phyloP scores from a whole-genome alignment of 192 early-diverging fungal genomes.

The Dissophora ornata region DNA sequence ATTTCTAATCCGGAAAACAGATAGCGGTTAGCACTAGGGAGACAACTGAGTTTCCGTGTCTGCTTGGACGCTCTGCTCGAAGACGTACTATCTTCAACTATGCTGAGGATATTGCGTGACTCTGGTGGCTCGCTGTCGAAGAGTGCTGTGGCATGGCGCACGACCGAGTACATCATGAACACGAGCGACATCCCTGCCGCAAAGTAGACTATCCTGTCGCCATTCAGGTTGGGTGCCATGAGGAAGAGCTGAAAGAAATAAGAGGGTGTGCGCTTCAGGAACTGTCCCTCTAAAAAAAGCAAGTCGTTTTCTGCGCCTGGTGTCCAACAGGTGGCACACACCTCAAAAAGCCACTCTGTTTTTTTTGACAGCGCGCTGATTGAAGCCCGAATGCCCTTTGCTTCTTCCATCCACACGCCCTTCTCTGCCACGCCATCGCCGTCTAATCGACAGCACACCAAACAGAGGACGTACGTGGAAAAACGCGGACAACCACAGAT shows the following conservation, averaged over 20 bases:
- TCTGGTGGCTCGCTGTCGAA: conserved; percentile 42
- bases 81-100: conserved; percentile 53
- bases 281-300: no score
- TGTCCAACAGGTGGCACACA: no score
- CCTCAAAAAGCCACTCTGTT: no score
- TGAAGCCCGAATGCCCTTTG: no score
- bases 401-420: no score
- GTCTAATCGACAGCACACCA: no score
- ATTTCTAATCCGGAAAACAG: conserved; percentile 40
- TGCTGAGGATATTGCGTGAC: conserved; percentile 45
- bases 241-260: neutral
- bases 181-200: conserved; percentile 50
- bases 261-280: neutral
- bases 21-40: neutral
- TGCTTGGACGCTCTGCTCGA: neutral
- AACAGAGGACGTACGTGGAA: no score
- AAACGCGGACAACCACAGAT: no score
- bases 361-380: no score
- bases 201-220: conserved; percentile 49
- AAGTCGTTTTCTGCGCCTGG: no score
- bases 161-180: conserved; percentile 53
- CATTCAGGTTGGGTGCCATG: conserved; percentile 40
- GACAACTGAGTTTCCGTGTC: neutral
- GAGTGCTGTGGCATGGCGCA: conserved; percentile 49
- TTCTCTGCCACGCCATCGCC: no score